Conservation (phyloP, 2,329 filamentous ascomycete genomes). For the Fusarium xylarioides region DNA sequence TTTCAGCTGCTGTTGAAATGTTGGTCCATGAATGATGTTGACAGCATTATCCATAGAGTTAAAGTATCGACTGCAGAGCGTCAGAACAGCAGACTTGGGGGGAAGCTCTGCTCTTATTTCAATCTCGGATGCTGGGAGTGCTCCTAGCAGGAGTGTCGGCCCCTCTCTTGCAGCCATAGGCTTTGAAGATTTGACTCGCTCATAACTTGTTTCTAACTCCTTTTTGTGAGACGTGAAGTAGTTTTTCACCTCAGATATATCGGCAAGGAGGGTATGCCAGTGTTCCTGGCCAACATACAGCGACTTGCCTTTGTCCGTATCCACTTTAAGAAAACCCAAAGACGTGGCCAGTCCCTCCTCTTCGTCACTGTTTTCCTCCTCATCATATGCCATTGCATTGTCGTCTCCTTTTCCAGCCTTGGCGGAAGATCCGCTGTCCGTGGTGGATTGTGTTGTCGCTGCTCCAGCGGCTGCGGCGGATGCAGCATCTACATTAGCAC, state of each 20-base stretch:
- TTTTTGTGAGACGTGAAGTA: slow-evolving; percentile 90
- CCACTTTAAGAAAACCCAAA: slow-evolving; percentile 84
- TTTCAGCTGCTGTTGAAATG: slow-evolving; percentile 78
- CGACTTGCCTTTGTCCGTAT: slow-evolving; percentile 78
- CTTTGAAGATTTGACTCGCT: slow-evolving; percentile 77
- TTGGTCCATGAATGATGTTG: slow-evolving; percentile 82
- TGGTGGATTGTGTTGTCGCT: slow-evolving; percentile 48
- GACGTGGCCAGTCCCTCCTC: slow-evolving; percentile 76
- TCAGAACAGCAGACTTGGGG: slow-evolving; percentile 81
- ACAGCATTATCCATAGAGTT: slow-evolving; percentile 79
- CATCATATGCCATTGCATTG: slow-evolving; percentile 54
- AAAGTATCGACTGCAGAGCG: slow-evolving; percentile 89
- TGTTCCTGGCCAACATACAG: slow-evolving; percentile 85
- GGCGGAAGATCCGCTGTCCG: slow-evolving; percentile 57
- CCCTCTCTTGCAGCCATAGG: slow-evolving; percentile 68
- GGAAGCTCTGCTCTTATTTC: slow-evolving; percentile 86
- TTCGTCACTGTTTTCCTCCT: slow-evolving; percentile 73
- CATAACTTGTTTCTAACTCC: slow-evolving; percentile 83
- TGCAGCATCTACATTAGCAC: slow-evolving; percentile 61
- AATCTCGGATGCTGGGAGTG: slow-evolving; percentile 73
- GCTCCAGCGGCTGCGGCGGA: slow-evolving; percentile 49
- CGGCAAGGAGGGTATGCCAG: slow-evolving; percentile 81
- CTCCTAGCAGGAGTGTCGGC: slow-evolving; percentile 82
- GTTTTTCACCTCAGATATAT: slow-evolving; percentile 92
- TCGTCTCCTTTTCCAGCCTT: slow-evolving; percentile 67